These are phyloP conservation scores for Candida mattraensis DNA, from an alignment of 805 yeast genomes.

Conservation along the genomic window DNA sequence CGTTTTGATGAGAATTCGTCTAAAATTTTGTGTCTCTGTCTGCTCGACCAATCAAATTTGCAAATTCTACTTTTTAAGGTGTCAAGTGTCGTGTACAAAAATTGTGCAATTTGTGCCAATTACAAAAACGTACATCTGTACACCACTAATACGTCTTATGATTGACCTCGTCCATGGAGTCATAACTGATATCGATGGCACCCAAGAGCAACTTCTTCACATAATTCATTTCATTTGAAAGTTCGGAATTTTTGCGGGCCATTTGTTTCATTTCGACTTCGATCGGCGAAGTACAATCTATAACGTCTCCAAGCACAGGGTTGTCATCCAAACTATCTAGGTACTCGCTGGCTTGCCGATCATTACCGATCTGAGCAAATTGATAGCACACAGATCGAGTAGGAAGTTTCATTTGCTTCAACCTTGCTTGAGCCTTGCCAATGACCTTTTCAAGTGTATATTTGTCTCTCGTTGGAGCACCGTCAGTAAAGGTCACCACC, in stretches of 20 bases:
- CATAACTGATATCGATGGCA: slow-evolving; percentile 26
- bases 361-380: slow-evolving; percentile 29
- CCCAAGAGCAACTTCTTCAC: slow-evolving; percentile 26
- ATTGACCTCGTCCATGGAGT: slow-evolving; percentile 26
- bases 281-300: slow-evolving; percentile 29
- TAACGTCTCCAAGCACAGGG: slow-evolving; percentile 23
- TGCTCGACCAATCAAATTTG: slow-evolving; percentile 13
- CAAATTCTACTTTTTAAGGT: slow-evolving; percentile 8
- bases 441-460: slow-evolving; percentile 14
- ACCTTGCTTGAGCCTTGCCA: slow-evolving; percentile 12
- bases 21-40: slow-evolving; percentile 11
- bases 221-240: slow-evolving; percentile 27
- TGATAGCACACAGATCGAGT: slow-evolving; percentile 23
- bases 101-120: slow-evolving; percentile 1
- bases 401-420: slow-evolving; percentile 13
- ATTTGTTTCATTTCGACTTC: slow-evolving; percentile 25
- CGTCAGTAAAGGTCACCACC: slow-evolving; percentile 26
- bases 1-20: no score
- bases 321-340: slow-evolving; percentile 23
- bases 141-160: slow-evolving; percentile 16
- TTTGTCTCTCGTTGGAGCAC: slow-evolving; percentile 25
- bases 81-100: slow-evolving; percentile 4
- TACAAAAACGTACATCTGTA: slow-evolving; percentile 3
- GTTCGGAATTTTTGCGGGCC: slow-evolving; percentile 20
- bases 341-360: slow-evolving; percentile 21